Evolutionary conservation across 106 monocot species (phyloP), one percentile per base, ranked within the genome.

Genomic region (Ottelia alismoides): DNA sequence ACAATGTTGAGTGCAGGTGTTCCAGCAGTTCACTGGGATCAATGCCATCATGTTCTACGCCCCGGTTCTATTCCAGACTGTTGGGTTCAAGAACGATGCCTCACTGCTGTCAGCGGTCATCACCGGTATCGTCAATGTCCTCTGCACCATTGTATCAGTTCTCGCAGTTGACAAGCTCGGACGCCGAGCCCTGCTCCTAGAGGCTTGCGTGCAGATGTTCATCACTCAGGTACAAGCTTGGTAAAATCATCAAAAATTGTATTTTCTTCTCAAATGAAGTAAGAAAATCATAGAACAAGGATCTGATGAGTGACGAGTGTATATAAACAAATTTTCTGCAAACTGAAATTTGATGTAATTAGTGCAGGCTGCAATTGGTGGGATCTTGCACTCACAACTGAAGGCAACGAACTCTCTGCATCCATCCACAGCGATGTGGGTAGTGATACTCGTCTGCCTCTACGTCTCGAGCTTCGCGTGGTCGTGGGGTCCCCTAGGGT

Each of bases 401-500:
- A 76, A 61, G 4, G 69, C 75, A 24, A 61, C 65, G 31, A 64
- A 61, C 0, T 58, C 57, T 32, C 65, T 82, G 9, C 20, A 64
- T 28, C 32, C 45, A 5, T 49, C 57, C 12, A 73, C 53, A 25
- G 78, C 74, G 17, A 27, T 68, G 31, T 20, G 66, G n/a, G 84
- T 84, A 22, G 16, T 16, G 40, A 43, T 43, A 16, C 48, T 83
- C 55, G 51, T 81, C 6, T 81, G 80, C 67, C 50, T 55, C 21
- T 81, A 71, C 35, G 72, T 76, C 1, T 67, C 74, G 9, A 56
- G 70, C 29, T 83, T 77, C 32, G 77, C 77, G 1, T 83, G 82
- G 82, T 83, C 82, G 1, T 83, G 82, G 82, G 82, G 82, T 1
- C 82, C 82, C 1, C 62, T 83, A 5, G 77, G 74, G 14, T 83